Evolutionary conservation across 179 eudicot species (phyloP).

Genomic region (Heliamphora ciliata): DNA sequence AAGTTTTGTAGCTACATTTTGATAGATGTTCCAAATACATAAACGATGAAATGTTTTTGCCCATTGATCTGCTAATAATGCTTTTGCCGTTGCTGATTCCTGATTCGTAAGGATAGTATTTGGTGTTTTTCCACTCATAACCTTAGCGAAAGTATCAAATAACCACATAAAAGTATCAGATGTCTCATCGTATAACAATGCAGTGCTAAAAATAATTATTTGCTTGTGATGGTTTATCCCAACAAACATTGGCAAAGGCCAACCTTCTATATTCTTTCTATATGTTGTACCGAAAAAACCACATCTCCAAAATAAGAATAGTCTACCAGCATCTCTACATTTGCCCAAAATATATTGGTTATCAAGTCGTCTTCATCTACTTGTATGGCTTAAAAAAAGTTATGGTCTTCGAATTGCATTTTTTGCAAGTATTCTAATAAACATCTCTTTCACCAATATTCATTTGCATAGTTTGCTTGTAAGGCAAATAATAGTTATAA

Average conservation of each 20-base stretch:
- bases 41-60: no score
- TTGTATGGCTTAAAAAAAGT: neutral
- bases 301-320: neutral
- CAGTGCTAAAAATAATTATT: neutral
- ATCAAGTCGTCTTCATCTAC: neutral
- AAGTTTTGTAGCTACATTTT: no score
- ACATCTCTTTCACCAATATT: no score
- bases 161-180: no score
- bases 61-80: no score
- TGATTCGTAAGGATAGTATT: no score
- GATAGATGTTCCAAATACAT: no score
- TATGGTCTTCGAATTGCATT: neutral
- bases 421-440: neutral
- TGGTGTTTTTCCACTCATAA: no score
- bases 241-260: neutral
- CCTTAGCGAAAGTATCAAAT: no score
- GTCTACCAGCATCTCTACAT: neutral
- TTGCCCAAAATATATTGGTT: neutral
- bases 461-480: no score
- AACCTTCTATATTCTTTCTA: neutral
- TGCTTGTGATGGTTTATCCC: neutral
- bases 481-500: no score
- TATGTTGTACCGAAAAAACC: neutral
- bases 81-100: no score
- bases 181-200: neutral